Percentiles rank a stretch among this genome's conserved stretches.
Evolutionary conservation across 345 rosid species (phyloP).

Genomic region (Gossypium raimondii): DNA sequence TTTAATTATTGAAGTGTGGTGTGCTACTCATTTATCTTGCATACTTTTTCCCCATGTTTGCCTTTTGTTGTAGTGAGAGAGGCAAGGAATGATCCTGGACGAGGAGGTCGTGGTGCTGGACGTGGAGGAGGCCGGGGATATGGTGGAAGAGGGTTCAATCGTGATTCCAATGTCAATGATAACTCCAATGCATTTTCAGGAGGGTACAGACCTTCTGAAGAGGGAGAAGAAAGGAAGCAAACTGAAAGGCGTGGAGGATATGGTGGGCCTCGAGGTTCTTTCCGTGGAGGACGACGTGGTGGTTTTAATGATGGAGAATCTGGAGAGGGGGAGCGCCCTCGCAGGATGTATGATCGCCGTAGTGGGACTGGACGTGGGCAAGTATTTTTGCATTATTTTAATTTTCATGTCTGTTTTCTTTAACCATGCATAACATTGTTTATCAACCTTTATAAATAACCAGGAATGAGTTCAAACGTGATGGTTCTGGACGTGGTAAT

Average conservation of each 20-base stretch:
- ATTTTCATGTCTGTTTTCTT: not conserved
- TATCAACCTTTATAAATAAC: not conserved
- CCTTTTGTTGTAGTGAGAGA: constrained; percentile 55
- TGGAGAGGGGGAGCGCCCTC: constrained; percentile 73
- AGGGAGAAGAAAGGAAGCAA: constrained; percentile 54
- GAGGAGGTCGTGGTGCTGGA: constrained; percentile 42
- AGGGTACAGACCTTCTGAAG: constrained; percentile 57
- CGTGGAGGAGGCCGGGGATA: constrained; percentile 64
- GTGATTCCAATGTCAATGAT: constrained; percentile 45
- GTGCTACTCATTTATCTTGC: not conserved
- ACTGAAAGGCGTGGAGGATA: constrained; percentile 48
- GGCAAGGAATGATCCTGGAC: constrained; percentile 61
- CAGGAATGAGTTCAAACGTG: constrained; percentile 78
- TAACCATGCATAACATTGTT: not conserved
- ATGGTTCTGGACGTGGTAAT: constrained; percentile 89
- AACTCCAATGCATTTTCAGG: constrained; percentile 54
- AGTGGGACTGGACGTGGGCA: constrained; percentile 98
- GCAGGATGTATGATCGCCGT: constrained; percentile 68
- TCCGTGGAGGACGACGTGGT: constrained; percentile 77
- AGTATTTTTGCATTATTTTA: constrained; percentile 25
- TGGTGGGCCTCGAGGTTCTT: constrained; percentile 56
- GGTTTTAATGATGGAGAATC: constrained; percentile 56
- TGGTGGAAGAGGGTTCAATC: constrained; percentile 55
- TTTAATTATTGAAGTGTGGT: not conserved
- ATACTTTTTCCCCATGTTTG: constrained; percentile 3